phyloP scores from a whole-genome alignment of 352 stramenopile species.

The Phytophthora macrochlamydospora region DNA sequence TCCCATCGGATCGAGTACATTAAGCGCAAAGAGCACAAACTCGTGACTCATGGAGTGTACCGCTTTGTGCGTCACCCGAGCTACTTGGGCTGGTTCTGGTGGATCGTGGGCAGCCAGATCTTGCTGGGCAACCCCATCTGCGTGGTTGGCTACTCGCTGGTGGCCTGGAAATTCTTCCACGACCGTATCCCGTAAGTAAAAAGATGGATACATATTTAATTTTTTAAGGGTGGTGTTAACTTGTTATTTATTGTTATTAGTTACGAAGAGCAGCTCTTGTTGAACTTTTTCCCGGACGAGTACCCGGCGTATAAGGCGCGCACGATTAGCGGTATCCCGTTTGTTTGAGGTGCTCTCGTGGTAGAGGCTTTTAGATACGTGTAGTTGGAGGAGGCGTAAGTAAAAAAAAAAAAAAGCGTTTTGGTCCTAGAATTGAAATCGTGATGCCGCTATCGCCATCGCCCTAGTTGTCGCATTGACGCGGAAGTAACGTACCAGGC shows the following conservation, averaged over 20 bases:
- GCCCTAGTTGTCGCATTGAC: too few species aligned
- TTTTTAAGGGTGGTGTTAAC: conserved; percentile 5
- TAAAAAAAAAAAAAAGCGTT: too few species aligned
- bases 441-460: too few species aligned
- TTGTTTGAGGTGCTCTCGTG: conserved; percentile 56
- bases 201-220: not conserved
- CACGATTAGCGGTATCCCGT: conserved; percentile 94
- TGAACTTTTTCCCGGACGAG: conserved; percentile 91
- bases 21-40: conserved; percentile 92
- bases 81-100: conserved; percentile 98
- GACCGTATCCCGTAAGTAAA: conserved; percentile 91
- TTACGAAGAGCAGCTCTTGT: conserved; percentile 93
- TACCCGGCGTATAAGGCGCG: conserved; percentile 90
- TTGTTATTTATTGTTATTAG: conserved; percentile 36
- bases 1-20: conserved; percentile 95
- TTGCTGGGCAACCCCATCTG: conserved; percentile 93
- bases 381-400: not conserved
- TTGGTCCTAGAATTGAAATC: too few species aligned
- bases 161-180: conserved; percentile 95
- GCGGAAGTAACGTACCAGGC: too few species aligned
- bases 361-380: conserved; percentile 14
- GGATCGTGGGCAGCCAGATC: conserved; percentile 95
- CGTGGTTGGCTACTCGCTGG: conserved; percentile 82
- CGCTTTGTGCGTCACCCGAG: conserved; percentile 93
- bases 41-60: conserved; percentile 95